These are phyloP conservation scores for Heteromeles arbutifolia DNA, from an alignment of 306 rosid species.

Conservation along the genomic window DNA sequence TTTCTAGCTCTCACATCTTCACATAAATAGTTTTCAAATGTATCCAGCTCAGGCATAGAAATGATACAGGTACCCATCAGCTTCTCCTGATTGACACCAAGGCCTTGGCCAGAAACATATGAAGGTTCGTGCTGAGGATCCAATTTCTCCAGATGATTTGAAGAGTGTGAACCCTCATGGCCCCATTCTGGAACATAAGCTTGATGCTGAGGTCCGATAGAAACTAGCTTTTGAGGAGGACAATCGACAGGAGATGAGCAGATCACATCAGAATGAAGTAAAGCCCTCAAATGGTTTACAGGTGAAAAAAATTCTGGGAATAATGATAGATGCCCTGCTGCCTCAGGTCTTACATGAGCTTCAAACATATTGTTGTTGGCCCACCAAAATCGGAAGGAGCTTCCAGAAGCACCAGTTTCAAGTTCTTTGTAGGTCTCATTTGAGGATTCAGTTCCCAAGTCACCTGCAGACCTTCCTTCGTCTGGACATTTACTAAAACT, in stretches of 20 bases:
- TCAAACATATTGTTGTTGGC: conserved; percentile 13
- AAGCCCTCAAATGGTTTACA: conserved; percentile 13
- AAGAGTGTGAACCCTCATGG: conserved; percentile 16
- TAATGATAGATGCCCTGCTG: conserved; percentile 27
- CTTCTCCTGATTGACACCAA: conserved; percentile 12
- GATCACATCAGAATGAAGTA: conserved; percentile 16
- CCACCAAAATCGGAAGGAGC: conserved; percentile 18
- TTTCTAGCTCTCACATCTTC: conserved; percentile 7
- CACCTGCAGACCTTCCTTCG: conserved; percentile 13
- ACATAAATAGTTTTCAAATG: conserved; percentile 3
- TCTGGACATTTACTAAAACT: conserved; percentile 12
- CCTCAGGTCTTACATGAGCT: conserved; percentile 19
- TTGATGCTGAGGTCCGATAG: conserved; percentile 35
- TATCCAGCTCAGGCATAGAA: conserved; percentile 24
- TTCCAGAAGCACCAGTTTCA: conserved; percentile 16
- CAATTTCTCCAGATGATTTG: background rate
- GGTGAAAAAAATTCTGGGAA: conserved; percentile 28
- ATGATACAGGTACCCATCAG: conserved; percentile 24
- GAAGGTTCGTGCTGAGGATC: background rate
- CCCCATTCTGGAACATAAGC: conserved; percentile 28
- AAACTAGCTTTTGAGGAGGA: conserved; percentile 24
- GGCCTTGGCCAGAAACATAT: background rate
- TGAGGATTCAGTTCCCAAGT: conserved; percentile 2
- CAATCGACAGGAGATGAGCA: conserved; percentile 14
- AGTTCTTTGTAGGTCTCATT: background rate